phyloP scores from a whole-genome alignment of 345 rosid genomes.

The Diplotaxis tenuifolia region DNA sequence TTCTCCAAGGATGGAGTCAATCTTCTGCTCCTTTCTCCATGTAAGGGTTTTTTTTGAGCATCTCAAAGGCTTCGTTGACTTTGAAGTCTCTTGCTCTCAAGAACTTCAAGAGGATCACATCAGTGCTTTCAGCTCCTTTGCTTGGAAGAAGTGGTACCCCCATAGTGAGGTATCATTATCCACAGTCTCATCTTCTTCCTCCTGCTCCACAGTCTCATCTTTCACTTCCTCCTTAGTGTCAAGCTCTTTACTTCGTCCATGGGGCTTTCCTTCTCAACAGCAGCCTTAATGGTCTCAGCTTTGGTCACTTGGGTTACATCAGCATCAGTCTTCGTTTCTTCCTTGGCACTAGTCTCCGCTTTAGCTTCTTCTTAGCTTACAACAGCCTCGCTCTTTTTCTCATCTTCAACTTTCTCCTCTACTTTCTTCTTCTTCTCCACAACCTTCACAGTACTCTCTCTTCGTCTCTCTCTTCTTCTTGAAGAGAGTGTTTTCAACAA shows the following conservation, averaged over 20 bases:
- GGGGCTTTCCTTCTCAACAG: constrained; percentile 17
- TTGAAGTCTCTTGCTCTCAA: constrained; percentile 86
- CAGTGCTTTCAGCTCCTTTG: constrained; percentile 60
- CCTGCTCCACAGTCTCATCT: constrained; percentile 32
- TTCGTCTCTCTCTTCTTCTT: constrained; percentile 41
- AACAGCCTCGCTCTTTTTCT: constrained; percentile 10
- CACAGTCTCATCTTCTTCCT: constrained; percentile 34
- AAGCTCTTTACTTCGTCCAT: constrained; percentile 27
- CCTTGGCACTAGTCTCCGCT: constrained; percentile 24
- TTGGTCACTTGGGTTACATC: constrained; percentile 28
- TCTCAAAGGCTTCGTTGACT: constrained; percentile 75
- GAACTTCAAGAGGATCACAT: constrained; percentile 75
- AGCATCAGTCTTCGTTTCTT: constrained; percentile 29
- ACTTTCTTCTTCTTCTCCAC: constrained; percentile 22
- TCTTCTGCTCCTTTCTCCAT: constrained; percentile 64
- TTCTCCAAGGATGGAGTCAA: constrained; percentile 56
- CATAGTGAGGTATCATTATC: constrained; percentile 58
- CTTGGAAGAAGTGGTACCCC: constrained; percentile 73
- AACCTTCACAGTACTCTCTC: constrained; percentile 24
- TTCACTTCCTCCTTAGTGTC: constrained; percentile 40
- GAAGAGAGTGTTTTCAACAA: constrained; percentile 49
- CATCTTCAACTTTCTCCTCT: constrained; percentile 30
- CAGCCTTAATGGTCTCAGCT: background rate
- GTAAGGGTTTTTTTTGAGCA: constrained; percentile 74
- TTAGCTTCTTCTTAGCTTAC: constrained; percentile 22